Base-by-base conservation (phyloP, 2,329 filamentous ascomycete species). In the Trichophyton equinum region DNA sequence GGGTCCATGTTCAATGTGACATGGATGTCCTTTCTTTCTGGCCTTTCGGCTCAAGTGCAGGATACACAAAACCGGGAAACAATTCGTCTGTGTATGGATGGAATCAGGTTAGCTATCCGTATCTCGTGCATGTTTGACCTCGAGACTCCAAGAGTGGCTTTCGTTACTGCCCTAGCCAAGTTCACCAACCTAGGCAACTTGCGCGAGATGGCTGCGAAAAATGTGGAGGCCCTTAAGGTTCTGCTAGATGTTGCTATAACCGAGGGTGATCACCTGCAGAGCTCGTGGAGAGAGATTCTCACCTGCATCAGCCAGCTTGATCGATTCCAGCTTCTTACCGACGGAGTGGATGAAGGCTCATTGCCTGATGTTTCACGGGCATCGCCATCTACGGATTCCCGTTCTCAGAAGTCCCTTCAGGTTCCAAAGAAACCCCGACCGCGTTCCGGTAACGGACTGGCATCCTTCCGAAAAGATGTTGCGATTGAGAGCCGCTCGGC, bases 21-120 rank as follows among this genome's bases (percentile, higher is more conserved):
- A 0, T 99, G 94, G 94, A 99, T 97, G 92, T 96, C 92, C 8
- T 95, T 96, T 73, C 87, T 99, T 69, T 97, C 92, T 4, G 91
- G 91, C 0, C 81, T 99, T 27, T 96, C 92, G 1, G 91, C 89
- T 58, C 89, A 95, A 67, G 91, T 94, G 72, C 94, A 97, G 68
- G 91, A 96, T 70, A 88, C 89, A 0, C 89, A 95, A 67, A 96
- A 96, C 68, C 79, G 96, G 3, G 91, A 96, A 66, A 89, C 94
- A 15, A 91, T 96, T 72, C 90, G 86, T 70, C 76, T 96, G 5
- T 99, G 94, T 69, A 87, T 99, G 68, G 92, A 99, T 70, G 94
- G 94, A 2, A 90, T 97, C 80, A 95, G 91, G 72, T 81, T 99
- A 62, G 91, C 94, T 0, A 95, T 95, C 62, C 87, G 88, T 60